phyloP scores from a whole-genome alignment of 306 rosid species.

The Vicia sativa region DNA sequence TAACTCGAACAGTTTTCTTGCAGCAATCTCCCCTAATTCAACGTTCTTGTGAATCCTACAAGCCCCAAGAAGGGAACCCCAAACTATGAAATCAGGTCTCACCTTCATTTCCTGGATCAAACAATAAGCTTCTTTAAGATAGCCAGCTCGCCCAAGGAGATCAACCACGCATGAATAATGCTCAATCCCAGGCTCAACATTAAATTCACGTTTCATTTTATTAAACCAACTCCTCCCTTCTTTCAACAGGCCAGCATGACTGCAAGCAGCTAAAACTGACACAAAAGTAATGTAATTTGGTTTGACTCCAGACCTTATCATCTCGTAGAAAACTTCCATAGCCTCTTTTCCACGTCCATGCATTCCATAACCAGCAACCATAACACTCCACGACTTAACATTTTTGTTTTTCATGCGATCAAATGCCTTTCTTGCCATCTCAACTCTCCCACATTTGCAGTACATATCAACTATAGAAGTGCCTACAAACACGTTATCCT shows the following conservation, averaged over 20 bases:
- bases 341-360: conserved; percentile 71
- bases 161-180: conserved; percentile 83
- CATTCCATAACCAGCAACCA: conserved; percentile 83
- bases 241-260: conserved; percentile 73
- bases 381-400: conserved; percentile 76
- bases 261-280: conserved; percentile 75
- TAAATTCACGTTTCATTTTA: conserved; percentile 56
- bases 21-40: conserved; percentile 72
- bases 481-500: conserved; percentile 61
- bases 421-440: conserved; percentile 74
- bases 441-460: conserved; percentile 74
- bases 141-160: conserved; percentile 79
- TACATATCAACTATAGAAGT: conserved; percentile 80
- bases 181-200: conserved; percentile 74
- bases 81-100: conserved; percentile 66
- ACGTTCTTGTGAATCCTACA: conserved; percentile 75
- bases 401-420: conserved; percentile 66
- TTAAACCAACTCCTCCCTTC: conserved; percentile 86
- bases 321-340: conserved; percentile 59
- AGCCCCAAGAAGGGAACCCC: conserved; percentile 85
- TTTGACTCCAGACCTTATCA: conserved; percentile 54
- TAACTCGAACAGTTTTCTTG: conserved; percentile 64
- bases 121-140: conserved; percentile 64
- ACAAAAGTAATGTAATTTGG: conserved; percentile 71
- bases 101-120: conserved; percentile 72